Evolutionary conservation across 83 land plant genomes (phyloP).

Genomic region (Picea abies): DNA sequence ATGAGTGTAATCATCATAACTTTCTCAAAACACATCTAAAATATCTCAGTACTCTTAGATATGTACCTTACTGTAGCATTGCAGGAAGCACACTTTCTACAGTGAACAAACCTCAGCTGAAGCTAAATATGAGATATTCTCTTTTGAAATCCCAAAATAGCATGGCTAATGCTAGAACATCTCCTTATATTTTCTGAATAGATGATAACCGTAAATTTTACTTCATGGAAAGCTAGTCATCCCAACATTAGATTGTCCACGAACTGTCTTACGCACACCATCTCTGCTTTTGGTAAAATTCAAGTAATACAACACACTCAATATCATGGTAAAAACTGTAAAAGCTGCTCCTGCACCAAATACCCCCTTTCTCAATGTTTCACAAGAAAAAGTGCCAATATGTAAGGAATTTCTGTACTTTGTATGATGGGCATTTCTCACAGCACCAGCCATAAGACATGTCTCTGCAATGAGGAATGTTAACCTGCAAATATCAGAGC

Average conservation of each 20-base stretch:
- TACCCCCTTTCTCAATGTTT: constrained; percentile 72
- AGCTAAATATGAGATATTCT: background rate
- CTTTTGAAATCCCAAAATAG: background rate
- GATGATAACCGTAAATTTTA: background rate
- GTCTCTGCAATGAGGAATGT: constrained; percentile 78
- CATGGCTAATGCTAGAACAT: background rate
- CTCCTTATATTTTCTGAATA: background rate
- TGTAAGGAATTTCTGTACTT: constrained; percentile 46
- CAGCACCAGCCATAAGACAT: constrained; percentile 81
- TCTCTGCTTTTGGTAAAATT: constrained; percentile 63
- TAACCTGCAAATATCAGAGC: constrained; percentile 53
- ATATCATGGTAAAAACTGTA: constrained; percentile 75
- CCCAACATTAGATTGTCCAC: constrained; percentile 51
- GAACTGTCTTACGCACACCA: constrained; percentile 40
- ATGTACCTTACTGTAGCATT: background rate
- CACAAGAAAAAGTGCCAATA: constrained; percentile 66
- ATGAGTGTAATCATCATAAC: background rate
- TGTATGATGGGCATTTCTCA: constrained; percentile 74
- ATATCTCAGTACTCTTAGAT: background rate
- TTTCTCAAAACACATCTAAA: background rate
- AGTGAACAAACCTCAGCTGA: constrained; percentile 4
- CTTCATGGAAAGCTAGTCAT: constrained; percentile 32
- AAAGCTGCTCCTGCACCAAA: constrained; percentile 91
- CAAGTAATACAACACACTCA: constrained; percentile 80
- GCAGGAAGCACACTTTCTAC: background rate